Evolutionary conservation across 495 filamentous ascomycete species (phyloP), one percentile per base, ranked within the genome.

Genomic region (Choiromyces venosus): DNA sequence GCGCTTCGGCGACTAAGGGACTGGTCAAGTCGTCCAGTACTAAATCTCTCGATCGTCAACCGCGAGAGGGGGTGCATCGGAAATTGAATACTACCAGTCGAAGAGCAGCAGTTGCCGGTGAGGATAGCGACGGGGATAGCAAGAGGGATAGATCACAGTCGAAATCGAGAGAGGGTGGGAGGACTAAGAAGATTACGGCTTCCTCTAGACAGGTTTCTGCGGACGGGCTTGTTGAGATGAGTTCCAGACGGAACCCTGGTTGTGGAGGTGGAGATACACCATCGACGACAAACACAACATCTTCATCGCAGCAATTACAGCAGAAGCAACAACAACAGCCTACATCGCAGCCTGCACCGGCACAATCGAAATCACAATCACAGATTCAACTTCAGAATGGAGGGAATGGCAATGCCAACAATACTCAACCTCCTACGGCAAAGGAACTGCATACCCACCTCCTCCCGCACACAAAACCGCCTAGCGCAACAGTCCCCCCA

Each of bases 21-120:
- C 67, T 79, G 56, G 76, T 74, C 39, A 80, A 80, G 71, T 80
- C 78, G 35, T 73, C 79, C 18, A 80, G 79, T 67, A 78, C 79
- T 68, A 80, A 79, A 38, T 80, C 78, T 64, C 74, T 80, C 40
- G 79, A 80, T 44, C 76, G 67, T 40, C 77, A 74, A 74, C 37
- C 65, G 29, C 68, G 74, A 38, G 74, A 80, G 46, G 73, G 78
- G 8, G 66, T 68, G 36, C 71, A 68, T 18, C 9, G 68, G 77
- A 68, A 65, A 33, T 68, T 66, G 68, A 71, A 66, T 61, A 2
- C 52, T 25, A 61, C 52, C 2, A 61, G n/a, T 61, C 52, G 52
- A 29, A 61, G 52, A 61, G n/a, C 46, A 61, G n/a, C 46, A 21
- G n/a, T n/a, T 67, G n/a, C 66, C 66, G n/a, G 35, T 29, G 19